Evolutionary conservation across 1,284 basidiomycete species (phyloP), one percentile per base, ranked within the genome.

Genomic region (Phellinidium pouzarii): DNA sequence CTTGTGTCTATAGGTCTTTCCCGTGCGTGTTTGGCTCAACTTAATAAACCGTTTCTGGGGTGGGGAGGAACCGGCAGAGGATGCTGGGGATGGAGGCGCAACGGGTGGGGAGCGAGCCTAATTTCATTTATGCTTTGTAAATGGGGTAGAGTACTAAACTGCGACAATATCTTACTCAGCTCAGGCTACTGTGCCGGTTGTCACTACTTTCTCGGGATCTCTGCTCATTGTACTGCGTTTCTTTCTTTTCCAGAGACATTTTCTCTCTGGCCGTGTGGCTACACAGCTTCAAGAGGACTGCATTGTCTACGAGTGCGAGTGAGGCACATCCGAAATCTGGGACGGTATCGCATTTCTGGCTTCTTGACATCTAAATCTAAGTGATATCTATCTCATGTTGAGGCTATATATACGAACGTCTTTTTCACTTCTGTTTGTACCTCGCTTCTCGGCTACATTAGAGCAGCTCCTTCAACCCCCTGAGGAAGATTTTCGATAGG

Each of bases 31-130:
- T n/a, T 64, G 87, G 14, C 73, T 80, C 11, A 82, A 80, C 60
- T 64, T 87, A 9, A 60, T 87, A 47, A 76, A 74, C 53, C 68
- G 81, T 7, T 74, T 87, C 59, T 86, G 81, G 79, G 80, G 83
- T 31, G 68, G 73, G 20, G 62, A 22, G 2, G 38, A 23, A 9
- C 34, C 48, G 17, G 26, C 38, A 3, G 38, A 25, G 19, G 48
- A 31, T 5, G 19, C 37, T 40, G 37, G 8, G 8, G 40, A 31
- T 2, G 36, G 14, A 12, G 42, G 31, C n/a, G 42, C 23, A 31
- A 23, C 29, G 8, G 38, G 19, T 6, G 40, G 27, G 2, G 48
- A 42, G 20, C 22, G 19, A 37, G 27, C 36, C 25, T 51, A 26
- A 38, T 14, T 34, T 19, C 27, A 34, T 26, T 23, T 23, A 9